Percentiles rank a stretch among this genome's conserved stretches.
phyloP scores from a whole-genome alignment of 768 basidiomycete species.

The Paxillus ammoniavirescens region DNA sequence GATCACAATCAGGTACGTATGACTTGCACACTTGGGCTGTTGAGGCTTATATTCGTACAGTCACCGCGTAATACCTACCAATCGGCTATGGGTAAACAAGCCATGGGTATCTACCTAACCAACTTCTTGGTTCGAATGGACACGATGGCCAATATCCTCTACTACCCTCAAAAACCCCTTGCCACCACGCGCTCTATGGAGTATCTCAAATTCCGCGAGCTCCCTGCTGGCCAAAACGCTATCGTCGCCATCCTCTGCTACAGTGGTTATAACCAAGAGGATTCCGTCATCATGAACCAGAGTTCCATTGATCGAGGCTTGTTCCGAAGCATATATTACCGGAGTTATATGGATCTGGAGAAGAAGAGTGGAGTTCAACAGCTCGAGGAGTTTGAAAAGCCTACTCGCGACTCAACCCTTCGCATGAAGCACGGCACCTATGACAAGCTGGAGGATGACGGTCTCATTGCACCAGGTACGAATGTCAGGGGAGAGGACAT shows the following conservation, averaged over 20 bases:
- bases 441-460: constrained; percentile 96
- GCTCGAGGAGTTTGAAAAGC: constrained; percentile 96
- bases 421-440: constrained; percentile 98
- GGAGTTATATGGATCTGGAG: constrained; percentile 98
- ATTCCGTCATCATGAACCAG: constrained; percentile 99
- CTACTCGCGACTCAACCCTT: constrained; percentile 86
- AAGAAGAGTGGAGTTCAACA: constrained; percentile 93
- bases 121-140: constrained; percentile 99
- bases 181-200: constrained; percentile 99
- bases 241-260: constrained; percentile 98
- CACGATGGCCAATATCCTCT: constrained; percentile 99
- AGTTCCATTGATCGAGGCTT: constrained; percentile 97
- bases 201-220: constrained; percentile 96
- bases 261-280: constrained; percentile 99
- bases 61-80: constrained; percentile 99
- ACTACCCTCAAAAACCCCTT: constrained; percentile 98
- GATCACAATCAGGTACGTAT: constrained; percentile 93
- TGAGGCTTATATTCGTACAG: constrained; percentile 39
- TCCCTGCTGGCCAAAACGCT: constrained; percentile 98
- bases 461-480: constrained; percentile 93
- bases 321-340: constrained; percentile 98
- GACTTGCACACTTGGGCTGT: background rate
- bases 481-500: constrained; percentile 97
- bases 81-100: constrained; percentile 99
- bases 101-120: constrained; percentile 98